These are phyloP conservation scores for Rhizopogon rudus DNA, from an alignment of 768 basidiomycete genomes.

Conservation along the genomic window DNA sequence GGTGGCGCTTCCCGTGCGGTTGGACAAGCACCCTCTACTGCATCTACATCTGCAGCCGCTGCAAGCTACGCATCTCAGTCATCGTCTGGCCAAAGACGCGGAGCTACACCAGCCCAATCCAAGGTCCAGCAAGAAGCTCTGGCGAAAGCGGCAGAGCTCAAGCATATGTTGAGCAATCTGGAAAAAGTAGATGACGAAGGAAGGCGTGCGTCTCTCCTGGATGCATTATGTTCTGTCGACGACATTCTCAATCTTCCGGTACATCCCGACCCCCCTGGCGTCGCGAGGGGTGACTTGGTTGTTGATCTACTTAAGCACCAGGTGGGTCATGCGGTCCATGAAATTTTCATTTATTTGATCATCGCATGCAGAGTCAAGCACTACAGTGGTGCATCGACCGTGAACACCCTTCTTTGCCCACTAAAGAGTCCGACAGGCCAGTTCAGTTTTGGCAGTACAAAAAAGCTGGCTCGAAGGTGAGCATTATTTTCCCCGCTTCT, in stretches of 20 bases:
- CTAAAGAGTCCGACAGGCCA: slow-evolving; percentile 57
- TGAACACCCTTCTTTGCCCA: slow-evolving; percentile 76
- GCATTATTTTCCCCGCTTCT: slow-evolving; percentile 5
- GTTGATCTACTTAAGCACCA: slow-evolving; percentile 83
- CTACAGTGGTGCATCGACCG: slow-evolving; percentile 80
- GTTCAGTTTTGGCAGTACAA: slow-evolving; percentile 88
- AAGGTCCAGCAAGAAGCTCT: slow-evolving; percentile 45
- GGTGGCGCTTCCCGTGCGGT: slow-evolving; percentile 8
- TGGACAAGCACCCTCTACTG: slow-evolving; percentile 11
- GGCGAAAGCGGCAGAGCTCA: slow-evolving; percentile 62
- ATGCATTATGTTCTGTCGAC: slow-evolving; percentile 59
- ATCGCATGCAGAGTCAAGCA: slow-evolving; percentile 59
- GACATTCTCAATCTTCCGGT: slow-evolving; percentile 71
- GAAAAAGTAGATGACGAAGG: slow-evolving; percentile 79
- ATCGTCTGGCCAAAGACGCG: slow-evolving; percentile 13
- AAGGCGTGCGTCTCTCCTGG: slow-evolving; percentile 64
- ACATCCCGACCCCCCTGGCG: slow-evolving; percentile 69
- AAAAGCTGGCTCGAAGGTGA: slow-evolving; percentile 51
- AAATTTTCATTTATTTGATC: neutral
- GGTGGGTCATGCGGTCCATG: slow-evolving; percentile 30
- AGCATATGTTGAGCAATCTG: slow-evolving; percentile 55
- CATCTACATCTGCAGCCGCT: slow-evolving; percentile 14
- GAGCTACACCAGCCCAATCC: slow-evolving; percentile 12
- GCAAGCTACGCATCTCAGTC: slow-evolving; percentile 8
- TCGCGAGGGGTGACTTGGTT: slow-evolving; percentile 56